phyloP scores from a whole-genome alignment of 2,329 filamentous ascomycete genomes.

The Colletotrichum liaoningense region DNA sequence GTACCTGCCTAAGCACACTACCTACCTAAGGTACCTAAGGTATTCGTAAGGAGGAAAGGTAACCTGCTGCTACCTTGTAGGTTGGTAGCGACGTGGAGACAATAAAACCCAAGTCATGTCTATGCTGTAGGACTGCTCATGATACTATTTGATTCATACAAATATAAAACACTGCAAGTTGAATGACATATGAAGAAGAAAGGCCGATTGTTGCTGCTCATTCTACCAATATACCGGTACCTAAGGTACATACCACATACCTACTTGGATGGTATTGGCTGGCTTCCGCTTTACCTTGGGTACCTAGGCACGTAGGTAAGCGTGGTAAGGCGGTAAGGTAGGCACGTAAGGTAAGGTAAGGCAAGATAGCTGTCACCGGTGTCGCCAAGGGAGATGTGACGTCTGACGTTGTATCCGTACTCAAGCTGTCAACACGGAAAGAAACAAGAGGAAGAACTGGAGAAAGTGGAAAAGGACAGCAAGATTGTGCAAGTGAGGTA shows the following conservation, averaged over 20 bases:
- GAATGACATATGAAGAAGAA: not conserved
- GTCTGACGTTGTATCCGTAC: constrained; percentile 3
- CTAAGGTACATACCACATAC: too few species aligned
- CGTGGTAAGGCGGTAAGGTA: not conserved
- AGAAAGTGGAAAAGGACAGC: not conserved
- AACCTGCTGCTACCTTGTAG: too few species aligned
- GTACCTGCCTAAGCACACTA: not conserved
- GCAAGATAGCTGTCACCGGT: not conserved
- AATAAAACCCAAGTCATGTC: not conserved
- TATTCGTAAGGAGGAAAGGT: too few species aligned
- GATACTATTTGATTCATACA: not conserved
- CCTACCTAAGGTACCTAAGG: too few species aligned
- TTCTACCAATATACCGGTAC: too few species aligned
- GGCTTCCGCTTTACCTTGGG: too few species aligned
- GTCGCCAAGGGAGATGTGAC: constrained; percentile 30
- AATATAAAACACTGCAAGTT: not conserved
- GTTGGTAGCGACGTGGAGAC: not conserved
- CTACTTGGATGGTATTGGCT: not conserved
- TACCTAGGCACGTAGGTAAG: not conserved
- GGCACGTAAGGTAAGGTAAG: not conserved
- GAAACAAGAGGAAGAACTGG: not conserved
- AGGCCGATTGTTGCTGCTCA: not conserved
- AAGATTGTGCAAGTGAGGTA: constrained; percentile 3
- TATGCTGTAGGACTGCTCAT: not conserved
- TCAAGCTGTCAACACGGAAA: not conserved